Conservation (phyloP, 1,284 basidiomycete genomes). For the Trametes hirsuta region DNA sequence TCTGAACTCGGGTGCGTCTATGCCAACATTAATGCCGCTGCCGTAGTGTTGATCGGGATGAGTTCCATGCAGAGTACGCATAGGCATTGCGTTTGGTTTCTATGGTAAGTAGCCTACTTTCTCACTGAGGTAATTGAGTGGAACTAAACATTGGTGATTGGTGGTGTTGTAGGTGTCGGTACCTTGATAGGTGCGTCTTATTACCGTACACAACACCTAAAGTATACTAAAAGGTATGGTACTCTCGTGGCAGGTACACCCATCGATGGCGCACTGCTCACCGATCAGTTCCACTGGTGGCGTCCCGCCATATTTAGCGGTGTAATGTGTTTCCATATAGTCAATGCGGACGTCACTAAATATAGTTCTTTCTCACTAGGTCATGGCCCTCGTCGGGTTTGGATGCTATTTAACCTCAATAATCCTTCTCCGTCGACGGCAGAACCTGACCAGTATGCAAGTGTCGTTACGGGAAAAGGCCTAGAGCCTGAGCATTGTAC, state of each 20-base stretch:
- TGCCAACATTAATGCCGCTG: not conserved
- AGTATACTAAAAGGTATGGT: not conserved
- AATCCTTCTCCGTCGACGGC: conserved; percentile 8
- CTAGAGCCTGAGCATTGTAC: too few species aligned
- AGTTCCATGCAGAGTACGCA: conserved; percentile 9
- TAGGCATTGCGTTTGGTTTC: conserved; percentile 25
- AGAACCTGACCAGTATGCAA: not conserved
- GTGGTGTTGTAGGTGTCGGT: conserved; percentile 13
- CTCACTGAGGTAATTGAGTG: too few species aligned
- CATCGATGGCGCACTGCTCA: conserved; percentile 23
- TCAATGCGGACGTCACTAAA: not conserved
- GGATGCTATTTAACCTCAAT: conserved; percentile 5
- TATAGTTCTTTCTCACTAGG: not conserved
- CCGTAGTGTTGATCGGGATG: not conserved
- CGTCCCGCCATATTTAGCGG: conserved; percentile 24
- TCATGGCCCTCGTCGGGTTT: conserved; percentile 12
- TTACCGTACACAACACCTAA: too few species aligned
- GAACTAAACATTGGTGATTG: not conserved
- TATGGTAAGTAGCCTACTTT: conserved; percentile 7
- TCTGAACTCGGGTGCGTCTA: conserved; percentile 24
- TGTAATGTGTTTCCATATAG: not conserved
- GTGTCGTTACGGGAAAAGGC: too few species aligned
- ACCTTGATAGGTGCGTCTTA: conserved; percentile 15
- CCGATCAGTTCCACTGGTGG: conserved; percentile 22
- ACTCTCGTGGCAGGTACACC: conserved; percentile 10